Evolutionary conservation across 371 early-diverging fungal genomes (phyloP).

Genomic region (Zychaea mexicana): DNA sequence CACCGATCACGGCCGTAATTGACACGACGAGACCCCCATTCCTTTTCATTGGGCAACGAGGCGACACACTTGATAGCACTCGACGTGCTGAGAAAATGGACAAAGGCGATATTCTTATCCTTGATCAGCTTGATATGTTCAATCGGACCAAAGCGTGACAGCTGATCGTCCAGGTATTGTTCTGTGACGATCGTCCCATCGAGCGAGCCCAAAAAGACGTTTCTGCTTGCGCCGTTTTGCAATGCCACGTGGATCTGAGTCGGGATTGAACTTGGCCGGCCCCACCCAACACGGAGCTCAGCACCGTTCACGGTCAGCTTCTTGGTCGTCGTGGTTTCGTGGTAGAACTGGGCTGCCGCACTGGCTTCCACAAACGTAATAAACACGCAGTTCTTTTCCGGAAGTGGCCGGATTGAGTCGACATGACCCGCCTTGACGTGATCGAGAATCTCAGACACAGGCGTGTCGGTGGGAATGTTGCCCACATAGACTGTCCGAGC

Average conservation of each 20-base stretch:
- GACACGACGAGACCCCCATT: slow-evolving; percentile 61
- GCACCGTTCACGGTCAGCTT: slow-evolving; percentile 43
- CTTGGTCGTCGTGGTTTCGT: slow-evolving; percentile 46
- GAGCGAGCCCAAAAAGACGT: slow-evolving; percentile 76
- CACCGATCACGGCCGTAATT: slow-evolving; percentile 86
- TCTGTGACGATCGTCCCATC: slow-evolving; percentile 61
- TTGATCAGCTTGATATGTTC: slow-evolving; percentile 72
- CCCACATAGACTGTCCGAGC: slow-evolving; percentile 83
- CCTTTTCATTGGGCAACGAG: slow-evolving; percentile 51
- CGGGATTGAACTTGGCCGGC: slow-evolving; percentile 65
- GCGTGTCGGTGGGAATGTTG: slow-evolving; percentile 64
- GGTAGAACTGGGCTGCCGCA: slow-evolving; percentile 61
- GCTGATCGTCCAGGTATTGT: slow-evolving; percentile 53
- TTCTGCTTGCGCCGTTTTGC: slow-evolving; percentile 71
- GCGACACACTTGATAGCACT: slow-evolving; percentile 75
- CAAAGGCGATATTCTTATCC: slow-evolving; percentile 81
- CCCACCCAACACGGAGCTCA: slow-evolving; percentile 80
- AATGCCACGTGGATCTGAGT: slow-evolving; percentile 57
- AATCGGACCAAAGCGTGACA: slow-evolving; percentile 69
- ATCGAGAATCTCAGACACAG: slow-evolving; percentile 72
- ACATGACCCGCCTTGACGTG: slow-evolving; percentile 77
- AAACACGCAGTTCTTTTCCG: slow-evolving; percentile 81
- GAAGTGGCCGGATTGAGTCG: slow-evolving; percentile 71
- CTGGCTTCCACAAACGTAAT: slow-evolving; percentile 75
- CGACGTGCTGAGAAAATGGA: slow-evolving; percentile 72